Evolutionary conservation across 192 early-diverging fungal genomes (phyloP).

Genomic region (Rhizophagus sp.): DNA sequence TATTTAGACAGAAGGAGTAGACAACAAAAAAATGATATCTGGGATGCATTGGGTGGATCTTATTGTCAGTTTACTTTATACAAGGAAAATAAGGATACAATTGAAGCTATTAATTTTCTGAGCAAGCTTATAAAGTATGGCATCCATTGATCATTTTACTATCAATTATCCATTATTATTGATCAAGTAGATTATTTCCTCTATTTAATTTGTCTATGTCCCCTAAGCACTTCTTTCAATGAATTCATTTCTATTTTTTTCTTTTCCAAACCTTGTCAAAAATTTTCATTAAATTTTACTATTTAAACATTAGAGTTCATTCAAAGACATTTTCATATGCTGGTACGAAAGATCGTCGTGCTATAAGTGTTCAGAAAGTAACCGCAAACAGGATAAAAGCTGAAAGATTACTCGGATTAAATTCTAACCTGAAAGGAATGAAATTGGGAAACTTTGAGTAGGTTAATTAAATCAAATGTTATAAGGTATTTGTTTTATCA

Average conservation of each 20-base stretch:
- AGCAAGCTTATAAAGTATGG: slow-evolving; percentile 49
- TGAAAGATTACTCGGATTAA: slow-evolving; percentile 56
- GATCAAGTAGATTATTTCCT: background rate
- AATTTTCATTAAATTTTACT: background rate
- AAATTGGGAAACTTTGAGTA: slow-evolving; percentile 75
- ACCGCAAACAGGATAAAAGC: slow-evolving; percentile 65
- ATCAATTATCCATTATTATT: background rate
- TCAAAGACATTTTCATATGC: slow-evolving; percentile 74
- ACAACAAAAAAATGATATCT: slow-evolving; percentile 39
- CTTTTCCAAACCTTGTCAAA: background rate
- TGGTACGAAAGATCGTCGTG: slow-evolving; percentile 95
- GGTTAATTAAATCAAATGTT: background rate
- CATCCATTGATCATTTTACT: background rate
- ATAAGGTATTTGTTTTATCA: too few relatives aligned
- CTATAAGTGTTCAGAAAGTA: slow-evolving; percentile 83
- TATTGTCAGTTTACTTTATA: slow-evolving; percentile 84
- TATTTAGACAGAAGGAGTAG: slow-evolving; percentile 33
- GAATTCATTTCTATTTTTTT: too few relatives aligned
- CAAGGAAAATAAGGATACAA: slow-evolving; percentile 94
- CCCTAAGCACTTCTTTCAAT: too few relatives aligned
- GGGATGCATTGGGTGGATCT: slow-evolving; percentile 66
- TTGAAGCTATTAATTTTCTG: slow-evolving; percentile 74
- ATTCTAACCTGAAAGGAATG: slow-evolving; percentile 54
- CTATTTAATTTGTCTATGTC: background rate
- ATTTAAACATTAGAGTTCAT: slow-evolving; percentile 39